A percentile compares a stretch with the other conserved stretches of the same genome.
phyloP scores from a whole-genome alignment of 768 basidiomycete genomes.

The Rubroboletus pulcherrimus region DNA sequence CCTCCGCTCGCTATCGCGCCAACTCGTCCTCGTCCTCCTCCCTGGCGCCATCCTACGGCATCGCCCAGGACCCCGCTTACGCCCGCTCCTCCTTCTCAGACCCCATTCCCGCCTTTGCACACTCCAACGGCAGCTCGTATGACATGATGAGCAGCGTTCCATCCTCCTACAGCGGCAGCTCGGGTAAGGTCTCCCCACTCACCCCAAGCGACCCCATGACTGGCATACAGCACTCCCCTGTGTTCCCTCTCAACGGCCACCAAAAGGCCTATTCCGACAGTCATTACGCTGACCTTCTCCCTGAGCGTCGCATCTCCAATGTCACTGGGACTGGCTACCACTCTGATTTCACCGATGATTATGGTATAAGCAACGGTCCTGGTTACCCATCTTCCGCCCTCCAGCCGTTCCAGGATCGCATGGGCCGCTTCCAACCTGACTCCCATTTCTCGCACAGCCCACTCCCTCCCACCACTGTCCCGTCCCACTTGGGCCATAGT shows the following conservation, averaged over 20 bases:
- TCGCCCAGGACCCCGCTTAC: slow-evolving; percentile 57
- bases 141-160: slow-evolving; percentile 62
- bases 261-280: slow-evolving; percentile 55
- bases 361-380: slow-evolving; percentile 44
- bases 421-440: slow-evolving; percentile 54
- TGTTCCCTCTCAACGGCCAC: slow-evolving; percentile 41
- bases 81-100: slow-evolving; percentile 58
- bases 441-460: slow-evolving; percentile 46
- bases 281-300: slow-evolving; percentile 56
- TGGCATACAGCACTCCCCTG: slow-evolving; percentile 52
- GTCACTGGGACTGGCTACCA: slow-evolving; percentile 46
- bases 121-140: slow-evolving; percentile 52
- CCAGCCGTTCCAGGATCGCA: slow-evolving; percentile 57
- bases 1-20: slow-evolving; percentile 61
- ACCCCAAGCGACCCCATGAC: slow-evolving; percentile 64
- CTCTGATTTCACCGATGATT: slow-evolving; percentile 64
- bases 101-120: slow-evolving; percentile 53
- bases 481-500: slow-evolving; percentile 49
- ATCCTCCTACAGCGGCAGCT: slow-evolving; percentile 54
- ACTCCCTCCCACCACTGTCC: slow-evolving; percentile 37
- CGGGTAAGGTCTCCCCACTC: slow-evolving; percentile 73
- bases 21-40: slow-evolving; percentile 72
- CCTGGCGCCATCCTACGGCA: slow-evolving; percentile 52
- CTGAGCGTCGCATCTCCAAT: slow-evolving; percentile 55
- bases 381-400: slow-evolving; percentile 48